A percentile compares a stretch with the other conserved stretches of the same genome.
Conservation (phyloP, 371 early-diverging fungal genomes). For the Mucor ambiguus region DNA sequence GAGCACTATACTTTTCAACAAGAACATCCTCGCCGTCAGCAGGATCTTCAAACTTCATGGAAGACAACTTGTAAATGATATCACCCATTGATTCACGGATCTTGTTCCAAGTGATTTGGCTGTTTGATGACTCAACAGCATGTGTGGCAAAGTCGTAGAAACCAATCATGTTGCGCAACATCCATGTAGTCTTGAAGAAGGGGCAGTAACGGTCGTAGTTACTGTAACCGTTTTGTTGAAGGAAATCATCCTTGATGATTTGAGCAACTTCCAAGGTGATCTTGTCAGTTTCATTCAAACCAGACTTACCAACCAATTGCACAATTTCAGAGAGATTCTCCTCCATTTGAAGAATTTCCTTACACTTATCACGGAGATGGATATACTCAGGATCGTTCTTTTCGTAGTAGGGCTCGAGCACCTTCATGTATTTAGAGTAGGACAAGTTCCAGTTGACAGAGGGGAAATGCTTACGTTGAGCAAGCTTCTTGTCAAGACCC, state of each 20-base stretch:
- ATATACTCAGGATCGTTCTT: conserved; percentile 94
- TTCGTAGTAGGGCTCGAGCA: conserved; percentile 97
- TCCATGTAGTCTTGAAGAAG: conserved; percentile 98
- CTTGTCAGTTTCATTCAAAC: conserved; percentile 98
- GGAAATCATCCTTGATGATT: conserved; percentile 99
- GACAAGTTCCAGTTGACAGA: conserved; percentile 99
- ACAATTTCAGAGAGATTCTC: conserved; percentile 99
- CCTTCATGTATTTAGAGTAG: conserved; percentile 99
- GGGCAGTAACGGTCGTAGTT: conserved; percentile 99
- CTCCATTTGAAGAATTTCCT: conserved; percentile 99
- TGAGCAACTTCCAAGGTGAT: conserved; percentile 98
- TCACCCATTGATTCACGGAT: conserved; percentile 95
- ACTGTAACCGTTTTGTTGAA: conserved; percentile 99
- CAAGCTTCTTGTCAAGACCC: conserved; percentile 99
- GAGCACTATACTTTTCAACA: conserved; percentile 80
- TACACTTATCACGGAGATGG: conserved; percentile 89
- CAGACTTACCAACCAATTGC: conserved; percentile 99
- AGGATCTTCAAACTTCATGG: conserved; percentile 99
- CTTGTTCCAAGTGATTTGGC: conserved; percentile 94
- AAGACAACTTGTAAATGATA: conserved; percentile 94
- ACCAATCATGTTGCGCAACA: conserved; percentile 98
- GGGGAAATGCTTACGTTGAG: conserved; percentile 99
- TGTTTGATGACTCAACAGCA: conserved; percentile 89
- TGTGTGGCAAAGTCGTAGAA: conserved; percentile 96
- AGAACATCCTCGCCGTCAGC: conserved; percentile 91